Conservation (phyloP, 495 filamentous ascomycete species). For the Trypethelium eluteriae region DNA sequence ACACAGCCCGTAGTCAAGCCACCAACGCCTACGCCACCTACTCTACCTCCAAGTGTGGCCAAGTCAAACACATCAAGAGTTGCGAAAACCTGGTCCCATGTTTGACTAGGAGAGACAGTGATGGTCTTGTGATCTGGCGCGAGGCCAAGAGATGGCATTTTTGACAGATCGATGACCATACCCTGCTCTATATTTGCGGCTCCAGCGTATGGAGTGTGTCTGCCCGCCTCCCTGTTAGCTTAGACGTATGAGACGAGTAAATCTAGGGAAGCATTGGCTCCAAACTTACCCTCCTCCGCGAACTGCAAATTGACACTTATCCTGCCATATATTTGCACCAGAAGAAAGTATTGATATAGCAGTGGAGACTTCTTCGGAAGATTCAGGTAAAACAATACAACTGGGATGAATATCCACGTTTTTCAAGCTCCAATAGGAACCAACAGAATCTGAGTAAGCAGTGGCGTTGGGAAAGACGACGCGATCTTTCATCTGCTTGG, state of each 20-base stretch:
- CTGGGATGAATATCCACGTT: slow-evolving; percentile 11
- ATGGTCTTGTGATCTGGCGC: slow-evolving; percentile 13
- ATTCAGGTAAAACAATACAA: slow-evolving; percentile 7
- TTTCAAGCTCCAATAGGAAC: slow-evolving; percentile 15
- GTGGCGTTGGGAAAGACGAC: slow-evolving; percentile 11
- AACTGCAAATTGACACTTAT: slow-evolving; percentile 15
- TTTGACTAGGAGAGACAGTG: slow-evolving; percentile 13
- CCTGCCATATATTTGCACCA: slow-evolving; percentile 13
- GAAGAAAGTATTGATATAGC: background rate
- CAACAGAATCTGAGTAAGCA: slow-evolving; percentile 1
- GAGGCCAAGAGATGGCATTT: slow-evolving; percentile 1
- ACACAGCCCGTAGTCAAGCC: slow-evolving; percentile 39
- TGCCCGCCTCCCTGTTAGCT: background rate
- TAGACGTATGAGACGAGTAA: background rate
- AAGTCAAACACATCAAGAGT: slow-evolving; percentile 42
- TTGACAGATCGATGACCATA: slow-evolving; percentile 16
- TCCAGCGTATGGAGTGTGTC: slow-evolving; percentile 16
- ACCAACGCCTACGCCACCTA: slow-evolving; percentile 37
- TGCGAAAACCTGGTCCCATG: slow-evolving; percentile 37
- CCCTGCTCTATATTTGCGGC: slow-evolving; percentile 20
- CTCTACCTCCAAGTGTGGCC: slow-evolving; percentile 46
- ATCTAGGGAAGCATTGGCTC: background rate
- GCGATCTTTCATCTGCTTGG: background rate
- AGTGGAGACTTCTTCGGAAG: slow-evolving; percentile 2
- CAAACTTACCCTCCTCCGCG: slow-evolving; percentile 14